Evolutionary conservation across 2,329 filamentous ascomycete species (phyloP), one percentile per base, ranked within the genome.

Genomic region (Trichoderma semiorbis): DNA sequence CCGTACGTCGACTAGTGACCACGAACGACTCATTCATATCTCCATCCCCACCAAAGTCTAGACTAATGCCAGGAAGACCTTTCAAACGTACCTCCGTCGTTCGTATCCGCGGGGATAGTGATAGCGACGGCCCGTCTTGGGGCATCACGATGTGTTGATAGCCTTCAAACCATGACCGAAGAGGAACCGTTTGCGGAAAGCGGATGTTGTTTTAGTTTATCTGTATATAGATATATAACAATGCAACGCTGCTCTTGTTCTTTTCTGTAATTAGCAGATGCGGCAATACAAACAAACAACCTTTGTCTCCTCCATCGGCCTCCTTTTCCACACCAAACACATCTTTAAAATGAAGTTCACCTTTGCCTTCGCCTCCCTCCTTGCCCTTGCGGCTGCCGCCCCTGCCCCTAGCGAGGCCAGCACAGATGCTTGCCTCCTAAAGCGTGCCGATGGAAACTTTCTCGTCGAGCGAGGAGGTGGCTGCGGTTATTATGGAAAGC

Each of bases 81-180:
- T 0, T 1, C 1, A 50, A 50, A 21, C 0, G 10, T 21, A 50
- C n/a, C 10, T 21, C n/a, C 5, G 4, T 3, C 3, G 2, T 21
- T 50, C n/a, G n/a, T 50, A 50, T 50, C 43, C 5, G n/a, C n/a
- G 43, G 43, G n/a, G 43, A 50, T 50, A 10, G n/a, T 10, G 43
- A 7, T 21, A 50, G 43, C 43, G n/a, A 50, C n/a, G 43, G 43
- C 10, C 43, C 10, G 43, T 21, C 2, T 21, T 14, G 5, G 43
- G 10, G n/a, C 5, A 50, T 6, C 10, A 11, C n/a, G 2, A 11
- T 21, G 43, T 21, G 10, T 50, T 50, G n/a, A 12, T 3, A 50
- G n/a, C 10, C 5, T 50, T 24, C n/a, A 50, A 24, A 3, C 5
- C n/a, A 21, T 24, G n/a, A 21, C 10, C 5, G 10, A 11, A 6